These are phyloP conservation scores for Hydnum rufescens DNA, from an alignment of 768 basidiomycete genomes.

Conservation along the genomic window DNA sequence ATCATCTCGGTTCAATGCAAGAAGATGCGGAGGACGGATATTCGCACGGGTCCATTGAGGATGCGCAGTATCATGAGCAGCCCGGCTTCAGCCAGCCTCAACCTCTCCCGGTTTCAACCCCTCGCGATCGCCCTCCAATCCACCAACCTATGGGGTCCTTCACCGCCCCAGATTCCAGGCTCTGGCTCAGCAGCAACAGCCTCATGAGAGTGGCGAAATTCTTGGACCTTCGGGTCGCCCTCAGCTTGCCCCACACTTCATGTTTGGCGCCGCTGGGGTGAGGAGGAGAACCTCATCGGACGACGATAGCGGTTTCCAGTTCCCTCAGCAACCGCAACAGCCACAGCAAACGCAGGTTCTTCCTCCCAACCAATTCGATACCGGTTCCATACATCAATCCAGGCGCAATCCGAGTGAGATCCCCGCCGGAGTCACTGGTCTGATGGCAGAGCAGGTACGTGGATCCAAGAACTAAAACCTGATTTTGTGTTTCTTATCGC, in stretches of 20 bases:
- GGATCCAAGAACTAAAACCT: constrained; percentile 1
- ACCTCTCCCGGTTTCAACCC: constrained; percentile 10
- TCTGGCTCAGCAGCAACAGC: constrained; percentile 39
- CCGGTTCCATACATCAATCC: background rate
- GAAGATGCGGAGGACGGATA: constrained; percentile 55
- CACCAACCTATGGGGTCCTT: constrained; percentile 31
- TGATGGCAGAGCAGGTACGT: constrained; percentile 88
- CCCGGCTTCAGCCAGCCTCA: constrained; percentile 28
- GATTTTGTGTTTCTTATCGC: constrained; percentile 4
- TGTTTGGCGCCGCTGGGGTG: constrained; percentile 52
- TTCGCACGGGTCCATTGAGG: constrained; percentile 32
- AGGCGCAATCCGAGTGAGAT: constrained; percentile 31
- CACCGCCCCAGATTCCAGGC: constrained; percentile 74
- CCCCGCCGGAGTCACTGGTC: constrained; percentile 28
- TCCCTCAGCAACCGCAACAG: constrained; percentile 39
- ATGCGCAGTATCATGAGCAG: constrained; percentile 61
- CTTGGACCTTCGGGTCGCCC: constrained; percentile 63
- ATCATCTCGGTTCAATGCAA: constrained; percentile 59
- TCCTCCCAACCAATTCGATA: background rate
- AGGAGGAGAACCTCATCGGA: constrained; percentile 16
- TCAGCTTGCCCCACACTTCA: constrained; percentile 79
- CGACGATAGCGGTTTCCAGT: constrained; percentile 65
- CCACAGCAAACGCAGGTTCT: background rate
- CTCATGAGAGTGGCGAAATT: constrained; percentile 29
- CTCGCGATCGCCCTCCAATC: constrained; percentile 1